Conservation (phyloP, 192 early-diverging fungal species). For the Coemansia sp. region DNA sequence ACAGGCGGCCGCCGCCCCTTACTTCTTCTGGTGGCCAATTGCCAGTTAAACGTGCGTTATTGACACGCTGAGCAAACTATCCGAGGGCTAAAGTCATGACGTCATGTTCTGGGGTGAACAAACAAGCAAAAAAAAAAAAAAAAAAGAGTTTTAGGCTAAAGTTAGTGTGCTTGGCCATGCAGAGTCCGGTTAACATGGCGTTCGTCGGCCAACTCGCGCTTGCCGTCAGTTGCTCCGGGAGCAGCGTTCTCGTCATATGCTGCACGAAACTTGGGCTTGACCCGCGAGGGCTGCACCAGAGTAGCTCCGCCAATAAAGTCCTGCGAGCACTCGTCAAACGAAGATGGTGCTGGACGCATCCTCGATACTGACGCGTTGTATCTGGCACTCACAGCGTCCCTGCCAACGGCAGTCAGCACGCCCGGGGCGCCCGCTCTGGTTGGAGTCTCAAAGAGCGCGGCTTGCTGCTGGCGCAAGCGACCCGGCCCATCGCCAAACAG, state of each 20-base stretch:
- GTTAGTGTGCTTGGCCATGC: background rate
- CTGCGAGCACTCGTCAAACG: background rate
- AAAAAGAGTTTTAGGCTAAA: background rate
- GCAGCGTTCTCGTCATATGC: conserved; percentile 3
- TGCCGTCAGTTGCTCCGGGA: background rate
- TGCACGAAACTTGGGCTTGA: background rate
- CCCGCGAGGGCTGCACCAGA: conserved; percentile 31
- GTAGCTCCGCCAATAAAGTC: conserved; percentile 13
- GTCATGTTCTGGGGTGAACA: no score
- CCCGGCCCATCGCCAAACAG: conserved; percentile 10
- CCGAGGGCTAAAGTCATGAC: background rate
- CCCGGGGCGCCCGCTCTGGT: conserved; percentile 2
- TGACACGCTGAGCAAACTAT: background rate
- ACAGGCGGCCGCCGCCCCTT: no score
- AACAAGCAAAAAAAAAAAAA: background rate
- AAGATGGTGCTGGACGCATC: background rate
- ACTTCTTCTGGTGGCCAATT: background rate
- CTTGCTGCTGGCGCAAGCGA: background rate
- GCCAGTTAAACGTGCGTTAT: background rate
- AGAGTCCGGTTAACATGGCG: background rate
- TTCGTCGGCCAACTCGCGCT: background rate
- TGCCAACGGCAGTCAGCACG: conserved; percentile 4
- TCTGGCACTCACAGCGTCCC: background rate
- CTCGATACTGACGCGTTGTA: conserved; percentile 1
- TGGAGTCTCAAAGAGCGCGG: conserved; percentile 9